phyloP scores from a whole-genome alignment of 2,329 filamentous ascomycete genomes.

The Botryotinia convoluta region DNA sequence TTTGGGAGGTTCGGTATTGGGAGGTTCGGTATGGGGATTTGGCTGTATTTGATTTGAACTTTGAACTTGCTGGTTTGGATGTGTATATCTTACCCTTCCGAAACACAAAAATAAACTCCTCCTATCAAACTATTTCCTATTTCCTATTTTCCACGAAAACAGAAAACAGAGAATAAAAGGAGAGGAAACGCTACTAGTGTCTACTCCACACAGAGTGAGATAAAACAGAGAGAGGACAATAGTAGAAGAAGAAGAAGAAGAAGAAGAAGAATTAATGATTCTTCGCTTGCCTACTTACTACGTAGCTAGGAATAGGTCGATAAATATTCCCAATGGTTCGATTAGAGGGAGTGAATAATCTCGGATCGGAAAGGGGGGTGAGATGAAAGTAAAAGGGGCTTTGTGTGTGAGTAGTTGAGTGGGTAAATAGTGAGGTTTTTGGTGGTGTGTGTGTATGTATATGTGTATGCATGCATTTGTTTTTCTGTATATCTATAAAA shows the following conservation, averaged over 20 bases:
- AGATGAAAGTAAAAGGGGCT: no score
- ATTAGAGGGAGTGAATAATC: not conserved
- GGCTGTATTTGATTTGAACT: no score
- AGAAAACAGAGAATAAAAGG: not conserved
- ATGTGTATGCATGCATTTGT: no score
- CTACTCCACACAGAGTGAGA: not conserved
- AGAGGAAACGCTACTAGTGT: not conserved
- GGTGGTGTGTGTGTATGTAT: no score
- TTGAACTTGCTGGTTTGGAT: not conserved
- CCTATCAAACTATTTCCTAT: no score
- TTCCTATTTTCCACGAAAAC: fast-evolving
- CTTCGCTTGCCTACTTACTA: not conserved
- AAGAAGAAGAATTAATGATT: no score
- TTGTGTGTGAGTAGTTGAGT: no score
- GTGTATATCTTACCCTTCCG: not conserved
- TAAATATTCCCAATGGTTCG: not conserved
- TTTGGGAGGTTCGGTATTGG: fast-evolving
- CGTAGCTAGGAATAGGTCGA: no score
- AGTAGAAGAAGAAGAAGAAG: not conserved
- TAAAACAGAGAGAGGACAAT: not conserved
- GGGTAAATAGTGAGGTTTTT: no score
- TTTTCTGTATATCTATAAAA: no score
- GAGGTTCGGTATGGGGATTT: not conserved
- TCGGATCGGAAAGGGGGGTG: not conserved
- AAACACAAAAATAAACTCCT: not conserved